Evolutionary conservation across 2,329 filamentous ascomycete genomes (phyloP).

Genomic region (Ceratocystis smalleyi): DNA sequence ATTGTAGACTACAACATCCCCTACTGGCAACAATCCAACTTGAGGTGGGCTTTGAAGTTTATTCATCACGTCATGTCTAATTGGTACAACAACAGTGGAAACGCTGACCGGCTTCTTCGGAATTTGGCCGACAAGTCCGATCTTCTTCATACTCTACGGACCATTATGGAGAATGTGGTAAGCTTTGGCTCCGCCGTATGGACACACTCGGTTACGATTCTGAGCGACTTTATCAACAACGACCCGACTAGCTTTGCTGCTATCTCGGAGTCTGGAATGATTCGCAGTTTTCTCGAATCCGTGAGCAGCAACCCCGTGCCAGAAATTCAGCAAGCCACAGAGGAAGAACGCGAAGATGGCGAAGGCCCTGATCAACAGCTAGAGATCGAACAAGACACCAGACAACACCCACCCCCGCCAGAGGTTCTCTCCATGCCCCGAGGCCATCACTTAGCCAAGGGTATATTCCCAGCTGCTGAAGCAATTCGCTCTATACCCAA

Average conservation of each 20-base stretch:
- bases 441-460: slow-evolving; percentile 39
- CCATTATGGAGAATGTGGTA: slow-evolving; percentile 63
- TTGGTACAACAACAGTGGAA: slow-evolving; percentile 52
- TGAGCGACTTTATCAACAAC: slow-evolving; percentile 96
- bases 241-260: slow-evolving; percentile 95
- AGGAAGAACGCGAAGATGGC: slow-evolving; percentile 18
- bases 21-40: slow-evolving; percentile 80
- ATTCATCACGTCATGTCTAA: slow-evolving; percentile 88
- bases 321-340: slow-evolving; percentile 19
- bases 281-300: slow-evolving; percentile 69
- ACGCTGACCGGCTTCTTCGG: slow-evolving; percentile 75
- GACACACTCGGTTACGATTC: slow-evolving; percentile 81
- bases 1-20: slow-evolving; percentile 87
- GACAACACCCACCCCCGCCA: slow-evolving; percentile 38
- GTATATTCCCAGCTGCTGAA: slow-evolving; percentile 75
- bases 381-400: slow-evolving; percentile 19
- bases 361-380: slow-evolving; percentile 24
- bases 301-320: slow-evolving; percentile 44
- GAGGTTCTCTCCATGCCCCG: slow-evolving; percentile 34
- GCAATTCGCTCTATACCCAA: slow-evolving; percentile 75
- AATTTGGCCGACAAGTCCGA: slow-evolving; percentile 90
- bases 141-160: slow-evolving; percentile 60
- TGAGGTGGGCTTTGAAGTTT: slow-evolving; percentile 91
- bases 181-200: slow-evolving; percentile 86
- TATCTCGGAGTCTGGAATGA: slow-evolving; percentile 84